Conservation (phyloP, 305 asterid genomes). For the Caryopteris hybrid region DNA sequence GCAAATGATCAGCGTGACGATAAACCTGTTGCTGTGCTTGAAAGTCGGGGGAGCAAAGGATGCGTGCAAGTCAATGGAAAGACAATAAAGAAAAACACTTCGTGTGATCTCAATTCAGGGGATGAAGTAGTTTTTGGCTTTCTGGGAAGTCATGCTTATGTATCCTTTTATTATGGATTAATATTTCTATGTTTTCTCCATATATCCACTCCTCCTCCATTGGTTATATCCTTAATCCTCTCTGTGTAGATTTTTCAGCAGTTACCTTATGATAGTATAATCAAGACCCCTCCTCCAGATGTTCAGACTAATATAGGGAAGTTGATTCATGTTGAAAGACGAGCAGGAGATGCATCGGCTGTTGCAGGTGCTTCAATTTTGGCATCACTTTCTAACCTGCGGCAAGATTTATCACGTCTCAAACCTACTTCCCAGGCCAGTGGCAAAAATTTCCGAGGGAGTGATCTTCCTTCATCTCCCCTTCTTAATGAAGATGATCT, state of each 20-base stretch:
- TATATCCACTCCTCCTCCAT: constrained; percentile 5
- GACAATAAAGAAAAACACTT: constrained; percentile 49
- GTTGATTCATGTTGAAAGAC: constrained; percentile 52
- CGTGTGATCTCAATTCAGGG: constrained; percentile 65
- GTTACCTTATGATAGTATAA: constrained; percentile 50
- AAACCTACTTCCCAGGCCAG: constrained; percentile 59
- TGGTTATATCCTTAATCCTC: constrained; percentile 38
- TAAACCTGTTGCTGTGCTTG: constrained; percentile 67
- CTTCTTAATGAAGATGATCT: constrained; percentile 58
- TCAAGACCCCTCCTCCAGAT: constrained; percentile 68
- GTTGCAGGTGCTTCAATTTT: constrained; percentile 89
- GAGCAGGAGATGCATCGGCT: constrained; percentile 87
- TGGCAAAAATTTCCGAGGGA: constrained; percentile 43
- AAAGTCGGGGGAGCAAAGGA: constrained; percentile 74
- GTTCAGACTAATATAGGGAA: constrained; percentile 53
- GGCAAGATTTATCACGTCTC: constrained; percentile 55
- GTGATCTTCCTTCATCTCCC: constrained; percentile 55
- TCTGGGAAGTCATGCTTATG: constrained; percentile 73
- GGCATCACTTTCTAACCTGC: constrained; percentile 76
- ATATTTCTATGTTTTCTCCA: constrained; percentile 4
- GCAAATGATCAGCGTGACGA: constrained; percentile 59
- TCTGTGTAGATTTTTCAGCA: constrained; percentile 66
- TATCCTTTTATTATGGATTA: constrained; percentile 44
- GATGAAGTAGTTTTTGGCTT: constrained; percentile 79
- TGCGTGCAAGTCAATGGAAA: constrained; percentile 77